Evolutionary conservation across 768 basidiomycete species (phyloP).

Genomic region (Suillus subaureus): DNA sequence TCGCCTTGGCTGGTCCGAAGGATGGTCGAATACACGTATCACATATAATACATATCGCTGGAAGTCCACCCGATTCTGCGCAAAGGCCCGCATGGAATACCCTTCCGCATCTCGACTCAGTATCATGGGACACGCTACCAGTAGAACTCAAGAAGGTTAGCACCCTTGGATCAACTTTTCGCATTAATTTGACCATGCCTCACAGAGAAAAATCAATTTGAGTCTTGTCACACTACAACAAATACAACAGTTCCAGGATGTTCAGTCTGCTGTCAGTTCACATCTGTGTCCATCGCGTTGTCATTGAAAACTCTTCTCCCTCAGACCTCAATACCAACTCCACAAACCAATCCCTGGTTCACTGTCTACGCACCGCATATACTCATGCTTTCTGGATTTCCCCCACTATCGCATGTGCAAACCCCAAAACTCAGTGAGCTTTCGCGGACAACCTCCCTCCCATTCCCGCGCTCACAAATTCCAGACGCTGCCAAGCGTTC

Average conservation of each 20-base stretch:
- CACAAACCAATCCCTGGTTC: conserved; percentile 57
- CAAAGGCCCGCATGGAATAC: conserved; percentile 59
- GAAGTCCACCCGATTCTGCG: conserved; percentile 55
- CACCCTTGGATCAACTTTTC: neutral
- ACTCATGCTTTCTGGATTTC: conserved; percentile 51
- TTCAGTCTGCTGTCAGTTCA: conserved; percentile 51
- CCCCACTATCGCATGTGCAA: conserved; percentile 19
- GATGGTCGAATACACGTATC: conserved; percentile 31
- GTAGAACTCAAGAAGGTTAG: conserved; percentile 62
- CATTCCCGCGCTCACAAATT: conserved; percentile 16
- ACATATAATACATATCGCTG: conserved; percentile 66
- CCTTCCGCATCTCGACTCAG: conserved; percentile 45
- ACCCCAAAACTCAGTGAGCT: conserved; percentile 37
- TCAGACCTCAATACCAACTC: conserved; percentile 38
- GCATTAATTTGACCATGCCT: neutral
- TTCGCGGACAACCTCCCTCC: conserved; percentile 9
- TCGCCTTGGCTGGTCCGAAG: conserved; percentile 23
- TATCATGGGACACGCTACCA: conserved; percentile 64
- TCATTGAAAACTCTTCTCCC: conserved; percentile 3
- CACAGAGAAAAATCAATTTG: conserved; percentile 60
- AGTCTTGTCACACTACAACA: conserved; percentile 51
- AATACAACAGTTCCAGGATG: conserved; percentile 50
- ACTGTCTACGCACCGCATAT: conserved; percentile 46
- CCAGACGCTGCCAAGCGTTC: conserved; percentile 43
- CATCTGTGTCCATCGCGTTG: neutral